Conservation (phyloP, 768 basidiomycete genomes). For the Amanita phalloides region DNA sequence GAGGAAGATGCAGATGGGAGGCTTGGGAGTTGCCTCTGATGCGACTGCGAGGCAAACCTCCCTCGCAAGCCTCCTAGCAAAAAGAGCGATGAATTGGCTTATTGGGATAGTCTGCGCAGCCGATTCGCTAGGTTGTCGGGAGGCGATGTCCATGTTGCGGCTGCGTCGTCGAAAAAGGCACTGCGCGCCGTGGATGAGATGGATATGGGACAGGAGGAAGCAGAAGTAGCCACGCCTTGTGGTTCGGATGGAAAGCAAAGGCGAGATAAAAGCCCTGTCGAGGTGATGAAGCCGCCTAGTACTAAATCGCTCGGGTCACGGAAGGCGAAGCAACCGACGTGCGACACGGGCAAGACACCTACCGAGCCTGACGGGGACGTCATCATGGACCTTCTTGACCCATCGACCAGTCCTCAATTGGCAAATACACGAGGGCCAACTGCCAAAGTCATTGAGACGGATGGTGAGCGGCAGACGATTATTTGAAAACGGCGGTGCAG, state of each 20-base stretch:
- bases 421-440: constrained; percentile 12
- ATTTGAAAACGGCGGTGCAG: no score
- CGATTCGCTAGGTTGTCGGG: constrained; percentile 45
- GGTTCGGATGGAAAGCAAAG: not conserved
- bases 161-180: not conserved
- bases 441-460: constrained; percentile 11
- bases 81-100: not conserved
- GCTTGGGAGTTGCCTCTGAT: not conserved
- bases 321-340: not conserved
- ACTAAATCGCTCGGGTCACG: not conserved
- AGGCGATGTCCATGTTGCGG: constrained; percentile 26
- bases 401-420: constrained; percentile 12
- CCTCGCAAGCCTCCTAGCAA: not conserved
- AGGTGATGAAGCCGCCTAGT: not conserved
- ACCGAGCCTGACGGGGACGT: constrained; percentile 8
- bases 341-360: no score
- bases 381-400: constrained; percentile 13
- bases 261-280: not conserved
- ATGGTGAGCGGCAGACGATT: constrained; percentile 10
- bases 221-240: not conserved
- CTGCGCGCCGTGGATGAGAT: not conserved
- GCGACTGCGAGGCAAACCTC: not conserved
- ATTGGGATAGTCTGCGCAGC: constrained; percentile 28
- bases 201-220: not conserved
- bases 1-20: constrained; percentile 7